A percentile compares a stretch with the other conserved stretches of the same genome.
phyloP scores from a whole-genome alignment of 106 monocot genomes.

The Dactylorhiza incarnata region DNA sequence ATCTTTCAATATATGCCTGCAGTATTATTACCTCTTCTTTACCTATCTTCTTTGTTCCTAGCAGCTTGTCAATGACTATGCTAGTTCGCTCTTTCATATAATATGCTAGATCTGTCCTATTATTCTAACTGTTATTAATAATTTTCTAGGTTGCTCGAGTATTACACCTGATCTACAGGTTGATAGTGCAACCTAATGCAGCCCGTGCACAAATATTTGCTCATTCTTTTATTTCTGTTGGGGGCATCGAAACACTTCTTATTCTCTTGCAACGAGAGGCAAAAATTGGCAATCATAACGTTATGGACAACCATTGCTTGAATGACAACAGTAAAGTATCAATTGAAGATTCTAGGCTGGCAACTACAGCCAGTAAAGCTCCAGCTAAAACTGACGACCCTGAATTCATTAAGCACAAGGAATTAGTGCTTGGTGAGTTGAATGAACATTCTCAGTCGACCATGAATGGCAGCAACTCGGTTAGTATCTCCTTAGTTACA shows the following conservation, averaged over 20 bases:
- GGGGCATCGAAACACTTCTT: slow-evolving; percentile 85
- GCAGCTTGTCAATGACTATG: background rate
- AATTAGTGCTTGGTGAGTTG: slow-evolving; percentile 20
- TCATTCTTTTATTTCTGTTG: slow-evolving; percentile 75
- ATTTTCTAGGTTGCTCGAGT: slow-evolving; percentile 79
- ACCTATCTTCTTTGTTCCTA: background rate
- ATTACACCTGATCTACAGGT: slow-evolving; percentile 85
- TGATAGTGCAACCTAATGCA: slow-evolving; percentile 86
- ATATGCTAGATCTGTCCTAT: background rate
- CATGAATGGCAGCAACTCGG: background rate
- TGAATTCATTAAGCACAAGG: slow-evolving; percentile 17
- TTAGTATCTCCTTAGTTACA: slow-evolving; percentile 7
- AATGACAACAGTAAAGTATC: slow-evolving; percentile 8
- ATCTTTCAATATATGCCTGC: background rate
- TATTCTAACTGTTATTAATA: background rate
- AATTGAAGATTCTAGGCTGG: slow-evolving; percentile 11
- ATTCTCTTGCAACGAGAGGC: slow-evolving; percentile 85
- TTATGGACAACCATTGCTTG: slow-evolving; percentile 22
- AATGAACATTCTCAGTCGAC: slow-evolving; percentile 16
- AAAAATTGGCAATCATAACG: slow-evolving; percentile 57
- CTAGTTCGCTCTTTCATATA: background rate
- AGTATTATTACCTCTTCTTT: background rate
- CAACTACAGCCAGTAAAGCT: slow-evolving; percentile 13
- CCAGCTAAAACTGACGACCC: slow-evolving; percentile 11
- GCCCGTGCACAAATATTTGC: slow-evolving; percentile 68